Base-by-base conservation (phyloP, 2,329 filamentous ascomycete species). In the Fusarium nelsonii region DNA sequence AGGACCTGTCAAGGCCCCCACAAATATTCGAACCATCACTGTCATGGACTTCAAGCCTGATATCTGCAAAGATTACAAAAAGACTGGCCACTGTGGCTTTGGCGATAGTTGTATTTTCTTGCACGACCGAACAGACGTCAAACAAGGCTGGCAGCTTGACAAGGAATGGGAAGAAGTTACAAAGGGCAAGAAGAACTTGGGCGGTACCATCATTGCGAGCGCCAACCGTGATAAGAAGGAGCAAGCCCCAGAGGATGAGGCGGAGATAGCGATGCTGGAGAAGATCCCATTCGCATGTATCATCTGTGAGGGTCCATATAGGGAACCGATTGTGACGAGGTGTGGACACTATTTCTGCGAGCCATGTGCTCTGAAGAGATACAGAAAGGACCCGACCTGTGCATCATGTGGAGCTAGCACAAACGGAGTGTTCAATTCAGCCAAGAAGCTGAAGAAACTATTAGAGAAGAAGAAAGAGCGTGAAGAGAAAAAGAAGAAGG, bases 261-360 rank as follows among this genome's bases (percentile, higher is more conserved):
- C 86, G 1, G 92, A 95, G 51, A 88, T 91, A 44, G 90, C 88
- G 20, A 81, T 95, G 76, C 81, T 97, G 51, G 90, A 94, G 76
- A 91, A 90, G 73, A 97, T 97, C 23, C 94, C 94, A 0, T 97
- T 97, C 76, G 92, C 89, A 2, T 97, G 94, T 78, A 88, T 97
- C 68, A 93, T 97, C 65, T 97, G 94, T 84, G 89, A 90, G 73
- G 87, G 89, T 37, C 80, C 89, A 2, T 97, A 97, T 80, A 91
- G 89, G 73, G 85, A 88, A 59, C 95, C 96, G 0, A 87, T 98
- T 14, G 83, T 95, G 26, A 98, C 96, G 14, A 91, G 93, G 70
- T 99, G 96, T 72, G 92, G 93, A 0, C 96, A 99, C 78, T 98
- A 98, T 79, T 98, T 98, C 76, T 99, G 96, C 77, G 92, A 97